Evolutionary conservation across 2,329 filamentous ascomycete species (phyloP).

Genomic region (Penicillium sp.): DNA sequence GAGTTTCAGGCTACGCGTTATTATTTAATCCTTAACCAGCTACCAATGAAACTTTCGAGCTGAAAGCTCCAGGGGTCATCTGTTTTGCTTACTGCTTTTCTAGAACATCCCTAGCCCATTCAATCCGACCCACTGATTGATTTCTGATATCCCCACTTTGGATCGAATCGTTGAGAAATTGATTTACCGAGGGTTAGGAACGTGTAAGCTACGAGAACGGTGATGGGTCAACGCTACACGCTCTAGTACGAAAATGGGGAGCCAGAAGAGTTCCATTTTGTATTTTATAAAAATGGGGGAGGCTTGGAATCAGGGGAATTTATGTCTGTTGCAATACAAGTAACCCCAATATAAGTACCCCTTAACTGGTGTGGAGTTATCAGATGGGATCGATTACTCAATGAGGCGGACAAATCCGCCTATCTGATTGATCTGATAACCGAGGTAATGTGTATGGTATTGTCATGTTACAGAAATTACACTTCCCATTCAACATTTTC

Average conservation of each 20-base stretch:
- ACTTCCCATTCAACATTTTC: neutral
- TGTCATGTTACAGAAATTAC: neutral
- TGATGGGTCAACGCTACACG: neutral
- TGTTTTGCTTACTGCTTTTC: neutral
- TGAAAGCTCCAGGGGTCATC: neutral
- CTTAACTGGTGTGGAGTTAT: slow-evolving; percentile 1
- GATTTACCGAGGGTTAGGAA: neutral
- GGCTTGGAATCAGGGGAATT: neutral
- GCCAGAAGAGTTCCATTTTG: neutral
- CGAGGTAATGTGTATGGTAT: slow-evolving; percentile 3
- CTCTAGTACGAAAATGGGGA: slow-evolving; percentile 13
- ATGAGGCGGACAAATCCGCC: neutral
- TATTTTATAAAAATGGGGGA: neutral
- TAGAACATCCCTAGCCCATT: slow-evolving; percentile 3
- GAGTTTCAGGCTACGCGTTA: neutral
- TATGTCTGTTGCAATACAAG: neutral
- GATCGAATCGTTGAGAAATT: slow-evolving; percentile 2
- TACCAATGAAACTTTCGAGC: neutral
- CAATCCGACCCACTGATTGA: slow-evolving; percentile 2
- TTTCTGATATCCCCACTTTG: slow-evolving; percentile 2
- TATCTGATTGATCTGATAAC: slow-evolving; percentile 16
- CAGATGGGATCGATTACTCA: slow-evolving; percentile 5
- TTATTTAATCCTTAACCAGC: neutral
- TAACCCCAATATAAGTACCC: neutral
- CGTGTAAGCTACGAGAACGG: neutral